Evolutionary conservation across 2,329 filamentous ascomycete genomes (phyloP).

Genomic region (Fulvia fulva): DNA sequence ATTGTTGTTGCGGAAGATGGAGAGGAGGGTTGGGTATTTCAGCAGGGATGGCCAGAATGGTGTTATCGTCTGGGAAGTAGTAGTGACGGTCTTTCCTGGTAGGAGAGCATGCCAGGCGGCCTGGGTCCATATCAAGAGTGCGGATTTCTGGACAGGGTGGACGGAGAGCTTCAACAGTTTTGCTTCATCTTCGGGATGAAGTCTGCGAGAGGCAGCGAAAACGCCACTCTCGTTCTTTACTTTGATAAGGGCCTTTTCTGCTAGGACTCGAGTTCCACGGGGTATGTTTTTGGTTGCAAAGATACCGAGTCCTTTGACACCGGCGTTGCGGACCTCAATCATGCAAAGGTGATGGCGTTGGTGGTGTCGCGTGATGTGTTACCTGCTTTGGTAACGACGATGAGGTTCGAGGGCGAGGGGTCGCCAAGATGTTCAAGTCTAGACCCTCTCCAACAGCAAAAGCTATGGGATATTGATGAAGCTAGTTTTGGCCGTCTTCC

Average conservation of each 20-base stretch:
- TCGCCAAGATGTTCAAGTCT: too few species aligned
- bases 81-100: neutral
- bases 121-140: slow-evolving; percentile 12
- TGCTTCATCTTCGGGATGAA: slow-evolving; percentile 17
- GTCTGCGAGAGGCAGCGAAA: slow-evolving; percentile 21
- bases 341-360: slow-evolving; percentile 5
- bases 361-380: slow-evolving; percentile 5
- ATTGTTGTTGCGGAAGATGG: slow-evolving; percentile 30
- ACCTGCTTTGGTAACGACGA: neutral
- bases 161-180: slow-evolving; percentile 10
- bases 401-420: neutral
- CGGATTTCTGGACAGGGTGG: slow-evolving; percentile 6
- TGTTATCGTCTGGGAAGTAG: neutral
- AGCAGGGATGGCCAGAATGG: slow-evolving; percentile 6
- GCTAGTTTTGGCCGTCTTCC: too few species aligned
- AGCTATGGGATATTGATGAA: too few species aligned
- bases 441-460: too few species aligned
- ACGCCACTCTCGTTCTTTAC: slow-evolving; percentile 18
- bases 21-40: slow-evolving; percentile 20
- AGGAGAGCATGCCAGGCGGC: slow-evolving; percentile 11
- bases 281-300: slow-evolving; percentile 37
- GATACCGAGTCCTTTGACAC: slow-evolving; percentile 39
- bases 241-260: slow-evolving; percentile 38
- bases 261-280: slow-evolving; percentile 41
- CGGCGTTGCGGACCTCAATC: slow-evolving; percentile 24